Evolutionary conservation across 2,329 filamentous ascomycete genomes (phyloP).

Genomic region (Paecilomyces formosus): DNA sequence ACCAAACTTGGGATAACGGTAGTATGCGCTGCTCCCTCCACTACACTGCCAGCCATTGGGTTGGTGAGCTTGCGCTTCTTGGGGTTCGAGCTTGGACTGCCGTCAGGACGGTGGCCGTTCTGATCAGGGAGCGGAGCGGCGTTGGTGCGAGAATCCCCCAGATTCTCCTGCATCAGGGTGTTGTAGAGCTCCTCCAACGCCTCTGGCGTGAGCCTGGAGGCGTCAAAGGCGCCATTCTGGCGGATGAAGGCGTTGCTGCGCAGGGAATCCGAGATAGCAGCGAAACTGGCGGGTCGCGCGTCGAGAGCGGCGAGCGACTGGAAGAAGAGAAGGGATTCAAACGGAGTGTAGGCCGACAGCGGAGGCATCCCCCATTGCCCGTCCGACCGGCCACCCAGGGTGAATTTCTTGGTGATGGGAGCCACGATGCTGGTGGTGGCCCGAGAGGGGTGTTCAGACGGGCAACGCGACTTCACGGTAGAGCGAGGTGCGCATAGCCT

Average conservation of each 20-base stretch:
- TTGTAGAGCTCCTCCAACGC: conserved; percentile 73
- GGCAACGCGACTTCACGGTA: neutral
- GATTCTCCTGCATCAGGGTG: conserved; percentile 67
- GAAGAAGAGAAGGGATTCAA: conserved; percentile 81
- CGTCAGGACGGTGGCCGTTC: conserved; percentile 21
- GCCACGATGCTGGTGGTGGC: conserved; percentile 23
- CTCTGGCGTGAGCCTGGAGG: conserved; percentile 65
- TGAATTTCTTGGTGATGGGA: conserved; percentile 24
- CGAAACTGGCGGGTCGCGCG: conserved; percentile 58
- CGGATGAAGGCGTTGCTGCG: conserved; percentile 66
- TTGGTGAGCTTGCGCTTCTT: conserved; percentile 69
- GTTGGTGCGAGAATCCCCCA: conserved; percentile 36
- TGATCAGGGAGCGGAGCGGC: conserved; percentile 21
- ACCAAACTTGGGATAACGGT: conserved; percentile 65
- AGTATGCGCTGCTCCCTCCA: conserved; percentile 58
- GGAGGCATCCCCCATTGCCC: conserved; percentile 50
- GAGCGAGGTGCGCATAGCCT: conserved; percentile 5
- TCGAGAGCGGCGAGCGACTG: conserved; percentile 67
- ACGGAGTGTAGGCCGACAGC: conserved; percentile 64
- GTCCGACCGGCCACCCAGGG: conserved; percentile 30
- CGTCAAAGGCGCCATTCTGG: conserved; percentile 64
- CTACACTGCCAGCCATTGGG: conserved; percentile 56
- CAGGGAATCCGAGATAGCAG: conserved; percentile 65
- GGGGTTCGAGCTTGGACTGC: conserved; percentile 35
- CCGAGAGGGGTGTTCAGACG: conserved; percentile 3